These are phyloP conservation scores for Trichoderma arundinaceum DNA, from an alignment of 2,329 filamentous ascomycete species.

Conservation along the genomic window DNA sequence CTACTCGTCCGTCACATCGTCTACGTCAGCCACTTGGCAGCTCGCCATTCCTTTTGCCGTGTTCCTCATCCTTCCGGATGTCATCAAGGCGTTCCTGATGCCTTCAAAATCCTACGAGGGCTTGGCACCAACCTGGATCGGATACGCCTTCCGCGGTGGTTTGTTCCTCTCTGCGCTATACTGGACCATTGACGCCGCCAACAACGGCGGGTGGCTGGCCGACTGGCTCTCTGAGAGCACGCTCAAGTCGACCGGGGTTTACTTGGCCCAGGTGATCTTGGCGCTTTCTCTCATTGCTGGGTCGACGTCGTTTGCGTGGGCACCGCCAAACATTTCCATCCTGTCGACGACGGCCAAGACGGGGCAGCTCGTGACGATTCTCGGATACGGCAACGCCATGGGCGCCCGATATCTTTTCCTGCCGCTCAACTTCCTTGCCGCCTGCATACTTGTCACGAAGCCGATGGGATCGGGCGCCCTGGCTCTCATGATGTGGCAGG, in stretches of 20 bases:
- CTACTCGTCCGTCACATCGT: conserved; percentile 89
- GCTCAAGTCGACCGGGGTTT: conserved; percentile 76
- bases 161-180: conserved; percentile 78
- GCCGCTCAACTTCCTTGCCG: conserved; percentile 76
- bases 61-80: conserved; percentile 71
- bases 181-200: conserved; percentile 88
- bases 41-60: conserved; percentile 78
- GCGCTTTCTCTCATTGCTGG: conserved; percentile 83
- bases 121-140: conserved; percentile 83
- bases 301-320: conserved; percentile 82
- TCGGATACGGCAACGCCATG: conserved; percentile 92
- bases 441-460: conserved; percentile 82
- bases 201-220: conserved; percentile 81
- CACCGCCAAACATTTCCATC: conserved; percentile 82
- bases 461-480: conserved; percentile 91
- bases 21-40: conserved; percentile 92
- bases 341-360: conserved; percentile 54
- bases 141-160: conserved; percentile 75
- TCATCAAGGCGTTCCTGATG: conserved; percentile 79
- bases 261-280: conserved; percentile 79
- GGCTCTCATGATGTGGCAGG: conserved; percentile 83
- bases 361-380: conserved; percentile 70
- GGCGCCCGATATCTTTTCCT: conserved; percentile 89
- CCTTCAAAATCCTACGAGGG: conserved; percentile 89
- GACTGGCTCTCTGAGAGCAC: conserved; percentile 57